Evolutionary conservation across 148 eudicot species (phyloP).

Genomic region (Camellia lanceoleosa): DNA sequence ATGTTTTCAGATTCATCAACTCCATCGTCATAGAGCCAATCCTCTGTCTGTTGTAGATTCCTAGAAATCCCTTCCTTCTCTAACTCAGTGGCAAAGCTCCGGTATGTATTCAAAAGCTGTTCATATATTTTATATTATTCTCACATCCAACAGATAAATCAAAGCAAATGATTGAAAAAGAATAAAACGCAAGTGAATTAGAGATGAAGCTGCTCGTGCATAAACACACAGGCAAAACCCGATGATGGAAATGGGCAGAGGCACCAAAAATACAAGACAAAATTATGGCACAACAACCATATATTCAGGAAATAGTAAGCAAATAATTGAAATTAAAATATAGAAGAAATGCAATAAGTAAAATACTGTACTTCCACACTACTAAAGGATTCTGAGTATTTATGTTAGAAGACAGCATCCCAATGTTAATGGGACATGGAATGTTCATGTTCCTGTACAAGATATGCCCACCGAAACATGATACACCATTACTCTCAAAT

Average conservation of each 20-base stretch:
- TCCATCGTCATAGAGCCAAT: conserved; percentile 96
- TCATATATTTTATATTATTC: conserved; percentile 8
- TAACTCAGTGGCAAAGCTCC: conserved; percentile 60
- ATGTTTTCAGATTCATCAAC: conserved; percentile 79
- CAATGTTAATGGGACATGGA: not conserved
- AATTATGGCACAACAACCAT: not conserved
- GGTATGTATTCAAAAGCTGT: conserved; percentile 67
- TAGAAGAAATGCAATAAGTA: not conserved
- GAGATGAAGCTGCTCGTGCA: not conserved
- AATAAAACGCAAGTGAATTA: conserved; percentile 13
- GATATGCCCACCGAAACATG: not conserved
- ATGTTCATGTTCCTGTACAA: not conserved
- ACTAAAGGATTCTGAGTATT: not conserved
- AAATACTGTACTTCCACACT: not conserved
- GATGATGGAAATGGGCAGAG: not conserved
- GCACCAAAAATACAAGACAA: not conserved
- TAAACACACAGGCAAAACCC: not conserved
- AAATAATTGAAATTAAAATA: not conserved
- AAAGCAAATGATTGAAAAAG: not conserved
- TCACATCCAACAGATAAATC: not conserved
- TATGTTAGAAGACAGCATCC: not conserved
- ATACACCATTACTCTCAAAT: not conserved
- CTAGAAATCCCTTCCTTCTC: conserved; percentile 65
- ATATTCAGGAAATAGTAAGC: not conserved
- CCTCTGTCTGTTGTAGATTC: conserved; percentile 72